Base-by-base conservation (phyloP, 2,329 filamentous ascomycete species). In the Hypoxylon sp. region DNA sequence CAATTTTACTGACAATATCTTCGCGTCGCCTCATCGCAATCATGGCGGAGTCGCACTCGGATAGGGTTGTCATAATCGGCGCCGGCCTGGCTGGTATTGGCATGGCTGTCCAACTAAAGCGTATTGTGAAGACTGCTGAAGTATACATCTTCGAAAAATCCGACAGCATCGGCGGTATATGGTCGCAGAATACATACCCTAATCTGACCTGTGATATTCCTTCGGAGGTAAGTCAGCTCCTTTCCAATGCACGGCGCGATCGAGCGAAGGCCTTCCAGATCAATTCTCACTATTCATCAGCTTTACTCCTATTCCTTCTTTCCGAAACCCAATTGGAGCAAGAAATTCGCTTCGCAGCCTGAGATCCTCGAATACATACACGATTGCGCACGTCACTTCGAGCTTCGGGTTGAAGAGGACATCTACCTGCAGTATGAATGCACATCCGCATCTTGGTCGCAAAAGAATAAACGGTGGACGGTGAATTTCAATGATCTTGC, bases 41-140 rank as follows among this genome's bases (percentile, higher is more conserved):
- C n/a, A n/a, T n/a, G n/a, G n/a, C n/a, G n/a, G n/a, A n/a, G n/a
- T n/a, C n/a, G n/a, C n/a, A n/a, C n/a, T n/a, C n/a, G n/a, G 32
- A 35, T n/a, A 35, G 23, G 19, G 15, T 35, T 12, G 32, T 13
- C 17, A 35, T 35, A 3, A 13, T 35, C 19, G 32, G 32, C 9
- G 32, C 32, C 13, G 32, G 32, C 11, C 12, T 35, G 32, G n/a
- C 17, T 21, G 32, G 32, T 12, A 35, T 35, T 12, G 32, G 17
- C 17, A 35, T 35, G 32, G 32, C 32, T n/a, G n/a, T 23, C 32
- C 32, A 35, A 19, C 32, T 35, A n/a, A 35, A 35, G 17, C 32
- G 32, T n/a, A 9, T 35, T 11, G 12, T 35, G 7, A 35, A 35
- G 3, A 17, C 20, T 7, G n/a, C 12, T 11, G 15, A 35, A 9